Percentiles rank a stretch among this genome's conserved stretches.
Evolutionary conservation across 2,329 filamentous ascomycete genomes (phyloP).

Genomic region (Diaporthe capsici): DNA sequence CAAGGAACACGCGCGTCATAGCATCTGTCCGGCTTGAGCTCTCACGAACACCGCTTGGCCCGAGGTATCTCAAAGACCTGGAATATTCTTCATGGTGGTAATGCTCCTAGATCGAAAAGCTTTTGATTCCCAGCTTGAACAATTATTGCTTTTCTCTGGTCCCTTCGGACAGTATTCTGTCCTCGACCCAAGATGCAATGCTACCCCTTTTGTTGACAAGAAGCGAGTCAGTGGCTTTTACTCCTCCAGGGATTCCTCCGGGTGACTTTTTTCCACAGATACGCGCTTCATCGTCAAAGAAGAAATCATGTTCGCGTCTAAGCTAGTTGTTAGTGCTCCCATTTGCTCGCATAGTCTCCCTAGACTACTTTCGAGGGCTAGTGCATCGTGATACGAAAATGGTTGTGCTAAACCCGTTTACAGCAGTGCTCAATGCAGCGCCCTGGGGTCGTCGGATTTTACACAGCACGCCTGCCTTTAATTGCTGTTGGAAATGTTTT

Average conservation of each 20-base stretch:
- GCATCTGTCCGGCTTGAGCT: neutral
- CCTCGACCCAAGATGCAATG: neutral
- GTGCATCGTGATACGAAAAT: neutral
- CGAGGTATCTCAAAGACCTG: neutral
- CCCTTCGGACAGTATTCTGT: neutral
- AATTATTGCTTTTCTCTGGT: neutral
- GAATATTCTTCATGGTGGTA: neutral
- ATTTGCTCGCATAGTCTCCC: conserved; percentile 7
- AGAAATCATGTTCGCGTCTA: neutral
- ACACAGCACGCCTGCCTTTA: too few species aligned
- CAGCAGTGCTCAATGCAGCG: neutral
- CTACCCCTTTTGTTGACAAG: neutral
- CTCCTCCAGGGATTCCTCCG: neutral
- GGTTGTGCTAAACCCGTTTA: neutral
- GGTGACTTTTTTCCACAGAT: neutral
- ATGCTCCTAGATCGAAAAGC: neutral
- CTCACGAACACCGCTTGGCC: neutral
- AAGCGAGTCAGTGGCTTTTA: neutral
- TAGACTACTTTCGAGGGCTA: neutral
- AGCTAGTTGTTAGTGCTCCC: neutral
- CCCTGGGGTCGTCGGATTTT: neutral
- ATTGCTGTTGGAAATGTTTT: neutral
- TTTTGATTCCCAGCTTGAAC: neutral
- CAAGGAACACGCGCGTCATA: conserved; percentile 12
- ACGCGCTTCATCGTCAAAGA: neutral